Evolutionary conservation across 1,139 yeast species (phyloP), one percentile per base, ranked within the genome.

Genomic region (Spathaspora sp.): DNA sequence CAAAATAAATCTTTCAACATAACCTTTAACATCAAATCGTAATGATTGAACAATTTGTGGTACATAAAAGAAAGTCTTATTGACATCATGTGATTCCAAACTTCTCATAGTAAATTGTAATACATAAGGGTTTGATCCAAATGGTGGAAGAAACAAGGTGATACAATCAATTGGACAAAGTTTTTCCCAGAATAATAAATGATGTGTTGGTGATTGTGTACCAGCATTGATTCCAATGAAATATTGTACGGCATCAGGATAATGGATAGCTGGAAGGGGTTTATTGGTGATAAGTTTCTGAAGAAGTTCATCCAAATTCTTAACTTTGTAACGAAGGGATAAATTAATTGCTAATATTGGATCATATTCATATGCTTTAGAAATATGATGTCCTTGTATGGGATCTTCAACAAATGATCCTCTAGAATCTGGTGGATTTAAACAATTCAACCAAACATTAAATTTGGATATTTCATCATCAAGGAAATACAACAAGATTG

Each of bases 41-140:
- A 95, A 75, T 49, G 89, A 80, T 66, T 95, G 99, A 15, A 95
- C 99, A 64, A 95, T 89, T 64, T 95, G 99, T 1, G 99, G 99
- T 39, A 95, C 98, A 60, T 95, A 95, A 65, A 95, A 95, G 70
- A 95, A 95, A 0, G 97, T 89, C 51, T 88, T 70, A 58, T 88
- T 87, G 39, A 89, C 91, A 60, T 90, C 96, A 59, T 89, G 96
- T 27, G 83, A 77, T 64, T 91, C 97, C 53, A 95, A 72, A 0
- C 98, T 87, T 55, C 96, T 78, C 86, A 93, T 87, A 26, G 96
- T 86, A 60, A 84, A 93, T 64, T 95, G 99, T 49, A 89, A 69
- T 27, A 89, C 71, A 55, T 74, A 78, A 0, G 95, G 82, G 57
- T 88, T 81, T 34, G 73, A 71, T 24, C 86, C 84, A 64, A 79